Percentiles rank a stretch among this genome's conserved stretches.
Evolutionary conservation across 169 alveolate genomes (phyloP).

Genomic region (Plasmodium fragile): DNA sequence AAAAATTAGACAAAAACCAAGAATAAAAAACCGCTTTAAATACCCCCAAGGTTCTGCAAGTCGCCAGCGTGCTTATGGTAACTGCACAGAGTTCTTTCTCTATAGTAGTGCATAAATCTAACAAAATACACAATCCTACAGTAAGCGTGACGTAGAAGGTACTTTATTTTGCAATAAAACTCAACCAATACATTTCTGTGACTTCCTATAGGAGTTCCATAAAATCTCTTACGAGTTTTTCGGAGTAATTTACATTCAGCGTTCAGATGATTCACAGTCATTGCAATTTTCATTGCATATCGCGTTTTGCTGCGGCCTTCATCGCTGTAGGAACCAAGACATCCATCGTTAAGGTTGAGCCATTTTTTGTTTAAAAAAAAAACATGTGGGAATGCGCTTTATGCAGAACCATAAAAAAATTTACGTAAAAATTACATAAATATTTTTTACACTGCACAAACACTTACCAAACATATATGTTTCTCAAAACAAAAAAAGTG

Average conservation of each 20-base stretch:
- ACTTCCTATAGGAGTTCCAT: background rate
- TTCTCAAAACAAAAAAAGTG: no score
- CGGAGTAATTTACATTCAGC: conserved; percentile 2
- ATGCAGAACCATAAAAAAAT: no score
- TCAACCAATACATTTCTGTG: background rate
- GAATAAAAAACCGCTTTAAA: background rate
- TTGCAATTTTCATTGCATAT: conserved; percentile 4
- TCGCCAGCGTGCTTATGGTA: background rate
- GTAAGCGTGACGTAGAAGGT: background rate
- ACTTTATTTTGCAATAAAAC: background rate
- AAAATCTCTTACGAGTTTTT: background rate
- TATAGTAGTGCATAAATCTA: background rate
- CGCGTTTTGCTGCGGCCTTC: background rate
- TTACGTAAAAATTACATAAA: no score
- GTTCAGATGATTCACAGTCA: background rate
- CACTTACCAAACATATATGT: no score
- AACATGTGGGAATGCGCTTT: background rate
- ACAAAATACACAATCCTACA: background rate
- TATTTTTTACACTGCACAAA: no score
- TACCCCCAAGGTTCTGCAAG: conserved; percentile 3
- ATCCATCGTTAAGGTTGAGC: background rate
- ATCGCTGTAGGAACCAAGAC: background rate
- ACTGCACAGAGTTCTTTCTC: background rate
- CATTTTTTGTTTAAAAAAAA: no score
- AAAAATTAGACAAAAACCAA: background rate